These are phyloP conservation scores for Gymnopilus junonius DNA, from an alignment of 768 basidiomycete genomes.

Conservation along the genomic window DNA sequence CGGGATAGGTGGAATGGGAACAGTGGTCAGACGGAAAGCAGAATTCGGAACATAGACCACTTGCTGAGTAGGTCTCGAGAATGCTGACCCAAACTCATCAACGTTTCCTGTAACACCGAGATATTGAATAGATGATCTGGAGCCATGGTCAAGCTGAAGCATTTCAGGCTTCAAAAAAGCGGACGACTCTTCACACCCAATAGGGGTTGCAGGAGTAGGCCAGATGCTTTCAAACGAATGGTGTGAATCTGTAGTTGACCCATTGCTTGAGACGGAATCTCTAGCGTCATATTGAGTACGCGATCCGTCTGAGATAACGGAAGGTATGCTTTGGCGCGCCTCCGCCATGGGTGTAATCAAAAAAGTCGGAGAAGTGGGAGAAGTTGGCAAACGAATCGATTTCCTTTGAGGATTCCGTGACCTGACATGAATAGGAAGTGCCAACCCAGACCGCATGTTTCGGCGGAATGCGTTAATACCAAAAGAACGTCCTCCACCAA, in stretches of 20 bases:
- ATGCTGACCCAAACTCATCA: neutral
- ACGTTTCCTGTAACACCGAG: neutral
- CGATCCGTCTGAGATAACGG: neutral
- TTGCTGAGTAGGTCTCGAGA: neutral
- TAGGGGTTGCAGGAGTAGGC: neutral
- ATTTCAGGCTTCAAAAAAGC: neutral
- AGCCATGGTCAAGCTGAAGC: neutral
- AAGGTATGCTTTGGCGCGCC: neutral
- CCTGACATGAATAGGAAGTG: neutral
- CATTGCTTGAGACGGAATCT: neutral
- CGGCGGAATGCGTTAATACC: neutral
- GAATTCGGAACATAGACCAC: neutral
- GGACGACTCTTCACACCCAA: neutral
- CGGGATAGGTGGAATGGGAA: conserved; percentile 8
- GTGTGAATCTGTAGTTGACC: neutral
- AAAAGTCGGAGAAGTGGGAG: neutral
- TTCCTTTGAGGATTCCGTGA: neutral
- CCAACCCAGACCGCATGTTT: neutral
- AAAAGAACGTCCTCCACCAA: neutral
- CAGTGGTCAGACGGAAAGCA: conserved; percentile 3
- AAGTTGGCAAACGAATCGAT: neutral
- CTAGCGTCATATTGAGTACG: neutral
- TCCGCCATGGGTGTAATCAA: neutral
- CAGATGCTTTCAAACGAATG: neutral
- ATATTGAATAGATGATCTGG: neutral